Conservation (phyloP, 169 alveolate genomes). For the Theileria annulata region DNA sequence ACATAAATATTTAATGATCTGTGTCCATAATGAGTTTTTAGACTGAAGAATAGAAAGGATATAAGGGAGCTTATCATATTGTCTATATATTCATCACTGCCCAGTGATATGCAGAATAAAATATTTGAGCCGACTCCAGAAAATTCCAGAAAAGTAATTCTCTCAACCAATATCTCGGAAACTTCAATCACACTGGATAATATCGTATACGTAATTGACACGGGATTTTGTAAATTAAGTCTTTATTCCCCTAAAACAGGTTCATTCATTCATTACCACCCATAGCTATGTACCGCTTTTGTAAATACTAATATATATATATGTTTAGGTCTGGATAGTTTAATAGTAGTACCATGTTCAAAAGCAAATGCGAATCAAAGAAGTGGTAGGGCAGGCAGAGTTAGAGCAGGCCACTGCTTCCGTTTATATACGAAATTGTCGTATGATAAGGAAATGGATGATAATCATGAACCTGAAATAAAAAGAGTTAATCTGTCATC, state of each 20-base stretch:
- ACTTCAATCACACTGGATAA: conserved; percentile 98
- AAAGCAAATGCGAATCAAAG: conserved; percentile 99
- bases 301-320: not conserved
- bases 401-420: conserved; percentile 97
- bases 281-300: not conserved
- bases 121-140: conserved; percentile 93
- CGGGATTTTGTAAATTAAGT: conserved; percentile 98
- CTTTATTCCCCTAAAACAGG: conserved; percentile 97
- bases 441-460: conserved; percentile 95
- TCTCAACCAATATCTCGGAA: conserved; percentile 99
- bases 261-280: conserved; percentile 8
- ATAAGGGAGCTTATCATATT: conserved; percentile 92
- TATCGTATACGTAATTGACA: conserved; percentile 94
- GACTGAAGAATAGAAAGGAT: conserved; percentile 87
- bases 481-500: conserved; percentile 93
- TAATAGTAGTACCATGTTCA: conserved; percentile 97
- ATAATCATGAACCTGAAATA: conserved; percentile 93
- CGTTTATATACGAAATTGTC: conserved; percentile 97
- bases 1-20: not conserved
- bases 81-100: conserved; percentile 97
- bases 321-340: conserved; percentile 92
- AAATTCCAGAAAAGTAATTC: conserved; percentile 93
- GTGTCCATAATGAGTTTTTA: conserved; percentile 19
- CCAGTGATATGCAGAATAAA: conserved; percentile 97
- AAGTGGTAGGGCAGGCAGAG: conserved; percentile 99